These are phyloP conservation scores for Hypoxylon sp. DNA, from an alignment of 2,329 filamentous ascomycete species.

Conservation along the genomic window DNA sequence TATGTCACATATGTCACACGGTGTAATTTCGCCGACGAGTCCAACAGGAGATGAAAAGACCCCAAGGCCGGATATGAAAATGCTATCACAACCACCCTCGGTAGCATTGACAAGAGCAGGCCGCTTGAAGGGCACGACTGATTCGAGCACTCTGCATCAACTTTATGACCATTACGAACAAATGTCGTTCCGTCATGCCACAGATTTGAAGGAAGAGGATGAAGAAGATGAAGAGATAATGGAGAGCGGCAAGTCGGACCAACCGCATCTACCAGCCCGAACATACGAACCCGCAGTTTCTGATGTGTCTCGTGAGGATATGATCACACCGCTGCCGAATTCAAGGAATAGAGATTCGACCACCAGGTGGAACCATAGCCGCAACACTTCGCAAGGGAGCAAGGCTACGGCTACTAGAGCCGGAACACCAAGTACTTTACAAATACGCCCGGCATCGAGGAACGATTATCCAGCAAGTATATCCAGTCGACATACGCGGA, in stretches of 20 bases:
- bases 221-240: slow-evolving; percentile 40
- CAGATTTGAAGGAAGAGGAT: slow-evolving; percentile 46
- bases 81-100: slow-evolving; percentile 47
- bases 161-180: slow-evolving; percentile 73
- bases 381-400: slow-evolving; percentile 50
- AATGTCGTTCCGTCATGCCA: slow-evolving; percentile 64
- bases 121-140: slow-evolving; percentile 51
- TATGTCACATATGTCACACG: slow-evolving; percentile 59
- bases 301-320: slow-evolving; percentile 45
- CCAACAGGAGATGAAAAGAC: slow-evolving; percentile 27
- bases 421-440: slow-evolving; percentile 47
- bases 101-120: slow-evolving; percentile 37
- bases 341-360: slow-evolving; percentile 39
- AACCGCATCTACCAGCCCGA: slow-evolving; percentile 31
- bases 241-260: slow-evolving; percentile 16
- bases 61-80: slow-evolving; percentile 38
- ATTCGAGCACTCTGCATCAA: slow-evolving; percentile 61
- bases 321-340: slow-evolving; percentile 47
- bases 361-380: slow-evolving; percentile 45
- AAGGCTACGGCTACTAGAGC: slow-evolving; percentile 50
- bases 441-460: slow-evolving; percentile 51
- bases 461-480: slow-evolving; percentile 66
- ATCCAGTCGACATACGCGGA: slow-evolving; percentile 69
- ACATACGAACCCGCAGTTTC: slow-evolving; percentile 36
- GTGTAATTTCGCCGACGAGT: slow-evolving; percentile 24